Conservation (phyloP, 805 yeast genomes). For the Spathaspora girioi region DNA sequence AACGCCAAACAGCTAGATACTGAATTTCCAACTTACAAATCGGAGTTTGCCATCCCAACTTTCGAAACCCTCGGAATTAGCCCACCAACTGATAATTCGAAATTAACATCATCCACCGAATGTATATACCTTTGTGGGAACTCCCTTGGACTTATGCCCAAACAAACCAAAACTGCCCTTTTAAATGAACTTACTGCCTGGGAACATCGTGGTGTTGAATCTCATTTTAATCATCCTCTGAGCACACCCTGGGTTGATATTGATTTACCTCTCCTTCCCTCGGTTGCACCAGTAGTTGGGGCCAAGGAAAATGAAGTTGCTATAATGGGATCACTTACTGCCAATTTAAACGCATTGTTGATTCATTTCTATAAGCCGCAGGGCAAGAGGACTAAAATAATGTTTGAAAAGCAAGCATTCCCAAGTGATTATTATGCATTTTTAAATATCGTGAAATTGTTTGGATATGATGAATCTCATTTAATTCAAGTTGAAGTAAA, state of each 20-base stretch:
- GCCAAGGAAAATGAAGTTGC: conserved; percentile 78
- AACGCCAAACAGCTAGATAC: conserved; percentile 34
- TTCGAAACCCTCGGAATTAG: conserved; percentile 54
- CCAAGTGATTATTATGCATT: conserved; percentile 92
- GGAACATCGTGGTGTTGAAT: conserved; percentile 76
- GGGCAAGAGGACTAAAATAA: conserved; percentile 57
- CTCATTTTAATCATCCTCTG: conserved; percentile 72
- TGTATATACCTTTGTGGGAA: conserved; percentile 82
- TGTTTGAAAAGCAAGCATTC: conserved; percentile 84
- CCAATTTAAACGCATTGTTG: conserved; percentile 73
- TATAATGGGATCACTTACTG: conserved; percentile 80
- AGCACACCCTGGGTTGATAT: conserved; percentile 76
- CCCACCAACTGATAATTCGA: conserved; percentile 3
- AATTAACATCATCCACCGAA: conserved; percentile 11
- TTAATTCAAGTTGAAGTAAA: conserved; percentile 64
- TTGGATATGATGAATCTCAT: conserved; percentile 50
- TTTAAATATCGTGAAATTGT: conserved; percentile 63
- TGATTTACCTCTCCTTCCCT: conserved; percentile 70
- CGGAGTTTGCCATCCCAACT: conserved; percentile 65
- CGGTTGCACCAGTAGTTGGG: conserved; percentile 73
- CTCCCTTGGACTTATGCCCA: conserved; percentile 91
- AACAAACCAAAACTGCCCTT: conserved; percentile 52
- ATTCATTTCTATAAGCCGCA: conserved; percentile 71
- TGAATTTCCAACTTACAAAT: conserved; percentile 33
- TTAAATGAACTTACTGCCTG: conserved; percentile 75